phyloP scores from a whole-genome alignment of 169 alveolate genomes.

The Miamiensis avidus region DNA sequence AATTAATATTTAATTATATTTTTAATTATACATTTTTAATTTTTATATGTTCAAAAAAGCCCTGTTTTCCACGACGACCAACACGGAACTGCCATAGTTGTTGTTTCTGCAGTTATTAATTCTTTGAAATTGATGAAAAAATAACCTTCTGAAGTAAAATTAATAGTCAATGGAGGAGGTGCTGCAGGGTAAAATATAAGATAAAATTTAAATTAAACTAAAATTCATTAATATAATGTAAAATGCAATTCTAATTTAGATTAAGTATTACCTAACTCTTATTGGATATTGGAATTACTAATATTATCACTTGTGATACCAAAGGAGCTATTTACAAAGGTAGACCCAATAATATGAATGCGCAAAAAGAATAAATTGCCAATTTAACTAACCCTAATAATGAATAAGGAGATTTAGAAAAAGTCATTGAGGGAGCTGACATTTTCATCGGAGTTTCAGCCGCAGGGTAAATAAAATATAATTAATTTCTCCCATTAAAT shows the following conservation, averaged over 20 bases:
- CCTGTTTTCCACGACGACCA: slow-evolving; percentile 77
- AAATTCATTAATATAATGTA: too few relatives aligned
- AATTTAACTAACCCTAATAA: background rate
- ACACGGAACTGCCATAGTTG: slow-evolving; percentile 77
- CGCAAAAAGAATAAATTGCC: too few relatives aligned
- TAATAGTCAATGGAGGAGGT: slow-evolving; percentile 66
- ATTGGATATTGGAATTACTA: slow-evolving; percentile 37
- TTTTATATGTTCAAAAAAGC: background rate
- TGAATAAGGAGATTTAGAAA: slow-evolving; percentile 35
- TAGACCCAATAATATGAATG: slow-evolving; percentile 63
- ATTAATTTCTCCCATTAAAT: too few relatives aligned
- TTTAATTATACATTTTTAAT: too few relatives aligned
- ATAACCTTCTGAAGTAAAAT: slow-evolving; percentile 39
- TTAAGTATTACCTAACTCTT: slow-evolving; percentile 14
- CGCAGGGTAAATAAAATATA: background rate
- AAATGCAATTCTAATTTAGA: too few relatives aligned
- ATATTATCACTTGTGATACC: slow-evolving; percentile 58
- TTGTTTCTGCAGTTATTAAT: slow-evolving; percentile 62
- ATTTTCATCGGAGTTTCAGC: slow-evolving; percentile 64
- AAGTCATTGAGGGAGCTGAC: slow-evolving; percentile 57
- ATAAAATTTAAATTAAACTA: too few relatives aligned
- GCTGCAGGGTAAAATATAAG: too few relatives aligned
- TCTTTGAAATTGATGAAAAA: slow-evolving; percentile 39
- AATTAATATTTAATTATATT: too few relatives aligned
- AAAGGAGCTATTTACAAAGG: slow-evolving; percentile 69